Evolutionary conservation across 805 yeast genomes (phyloP).

Genomic region (Myxozyma mucilagina): DNA sequence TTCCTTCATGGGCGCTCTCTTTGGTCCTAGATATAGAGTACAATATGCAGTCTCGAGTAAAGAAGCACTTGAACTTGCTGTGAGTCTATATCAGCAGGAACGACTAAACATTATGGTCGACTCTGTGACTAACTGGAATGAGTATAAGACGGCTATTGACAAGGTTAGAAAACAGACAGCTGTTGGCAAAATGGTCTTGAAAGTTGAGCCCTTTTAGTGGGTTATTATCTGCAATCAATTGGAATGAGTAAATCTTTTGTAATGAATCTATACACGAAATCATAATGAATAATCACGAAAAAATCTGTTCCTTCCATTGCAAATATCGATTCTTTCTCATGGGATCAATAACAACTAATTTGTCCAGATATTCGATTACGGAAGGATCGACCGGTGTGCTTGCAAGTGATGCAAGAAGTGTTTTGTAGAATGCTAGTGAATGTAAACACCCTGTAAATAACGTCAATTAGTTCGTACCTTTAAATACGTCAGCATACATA

Average conservation of each 20-base stretch:
- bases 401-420: conserved; percentile 35
- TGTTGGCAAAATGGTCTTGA: conserved; percentile 67
- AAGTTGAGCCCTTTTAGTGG: conserved; percentile 30
- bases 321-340: conserved; percentile 60
- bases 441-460: conserved; percentile 58
- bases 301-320: conserved; percentile 14
- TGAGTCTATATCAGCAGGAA: conserved; percentile 50
- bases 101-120: conserved; percentile 54
- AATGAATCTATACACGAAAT: background rate
- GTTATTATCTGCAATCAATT: background rate
- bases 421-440: conserved; percentile 49
- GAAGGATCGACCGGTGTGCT: conserved; percentile 26
- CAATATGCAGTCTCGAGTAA: conserved; percentile 18
- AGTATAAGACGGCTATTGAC: conserved; percentile 54
- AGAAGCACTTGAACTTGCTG: conserved; percentile 47
- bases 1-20: conserved; percentile 35
- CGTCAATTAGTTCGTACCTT: background rate
- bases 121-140: conserved; percentile 51
- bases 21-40: conserved; percentile 37
- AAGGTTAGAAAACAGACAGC: conserved; percentile 50
- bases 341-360: conserved; percentile 60
- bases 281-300: background rate
- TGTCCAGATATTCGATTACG: conserved; percentile 42
- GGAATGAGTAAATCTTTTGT: background rate
- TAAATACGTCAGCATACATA: conserved; percentile 33